Conservation (phyloP, 1,284 basidiomycete genomes). For the Stereum hirsutum region DNA sequence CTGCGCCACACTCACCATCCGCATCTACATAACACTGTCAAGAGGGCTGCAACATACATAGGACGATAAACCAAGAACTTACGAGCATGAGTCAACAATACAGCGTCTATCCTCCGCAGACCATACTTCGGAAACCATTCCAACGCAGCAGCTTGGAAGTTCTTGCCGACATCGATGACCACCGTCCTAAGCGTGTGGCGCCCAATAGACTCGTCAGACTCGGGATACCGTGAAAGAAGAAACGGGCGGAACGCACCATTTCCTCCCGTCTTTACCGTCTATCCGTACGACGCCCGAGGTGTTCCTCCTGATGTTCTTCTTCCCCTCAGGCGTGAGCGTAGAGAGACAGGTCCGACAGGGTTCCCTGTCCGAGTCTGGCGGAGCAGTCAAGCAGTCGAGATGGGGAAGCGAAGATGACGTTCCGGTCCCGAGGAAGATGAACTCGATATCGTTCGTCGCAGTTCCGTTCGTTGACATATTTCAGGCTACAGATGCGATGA, state of each 20-base stretch:
- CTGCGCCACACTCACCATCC: slow-evolving; percentile 42
- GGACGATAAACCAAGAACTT: too few species aligned
- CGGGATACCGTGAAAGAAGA: neutral
- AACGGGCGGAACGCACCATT: slow-evolving; percentile 26
- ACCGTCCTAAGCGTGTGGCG: slow-evolving; percentile 39
- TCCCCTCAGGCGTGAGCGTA: slow-evolving; percentile 52
- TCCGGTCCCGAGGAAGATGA: slow-evolving; percentile 70
- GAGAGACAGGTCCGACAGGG: slow-evolving; percentile 62
- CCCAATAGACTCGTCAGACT: neutral
- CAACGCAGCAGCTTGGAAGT: slow-evolving; percentile 64
- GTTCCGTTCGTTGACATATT: too few species aligned
- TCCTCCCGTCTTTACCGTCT: slow-evolving; percentile 37
- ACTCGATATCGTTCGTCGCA: slow-evolving; percentile 29
- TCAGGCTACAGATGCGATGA: too few species aligned
- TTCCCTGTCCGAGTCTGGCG: slow-evolving; percentile 29
- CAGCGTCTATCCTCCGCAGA: slow-evolving; percentile 66
- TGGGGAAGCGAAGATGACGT: slow-evolving; percentile 64
- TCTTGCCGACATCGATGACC: slow-evolving; percentile 77
- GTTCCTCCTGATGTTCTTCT: slow-evolving; percentile 70
- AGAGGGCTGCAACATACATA: too few species aligned
- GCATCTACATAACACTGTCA: too few species aligned
- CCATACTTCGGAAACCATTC: slow-evolving; percentile 77
- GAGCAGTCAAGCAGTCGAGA: slow-evolving; percentile 55
- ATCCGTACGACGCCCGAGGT: slow-evolving; percentile 59
- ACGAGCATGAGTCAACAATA: slow-evolving; percentile 73